Evolutionary conservation across 2,329 filamentous ascomycete species (phyloP), one percentile per base, ranked within the genome.

Genomic region (Plenodomus tracheiphilus): DNA sequence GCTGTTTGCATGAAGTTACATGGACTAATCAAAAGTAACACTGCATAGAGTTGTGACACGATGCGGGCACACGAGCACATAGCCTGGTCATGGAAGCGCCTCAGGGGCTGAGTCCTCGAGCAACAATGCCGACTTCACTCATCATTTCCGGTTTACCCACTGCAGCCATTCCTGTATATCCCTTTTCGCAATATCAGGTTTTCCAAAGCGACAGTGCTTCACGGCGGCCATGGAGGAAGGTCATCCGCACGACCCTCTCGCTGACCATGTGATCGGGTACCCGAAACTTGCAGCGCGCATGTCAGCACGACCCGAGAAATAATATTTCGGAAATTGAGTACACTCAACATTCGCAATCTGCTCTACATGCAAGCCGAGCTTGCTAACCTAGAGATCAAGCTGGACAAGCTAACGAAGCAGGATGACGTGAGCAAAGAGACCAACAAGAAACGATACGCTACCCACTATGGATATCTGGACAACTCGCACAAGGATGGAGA

Each of bases 361-460:
- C 22, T 59, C 1, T 59, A 61, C 18, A 17, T 54, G 5, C 56
- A 62, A 25, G 45, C 43, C 0, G 58, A 61, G 2, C 40, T 61
- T 10, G 42, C 28, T 10, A 19, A 3, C 10, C 13, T 51, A 7
- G 48, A 47, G 19, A 39, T 19, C 11, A 4, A 20, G 3, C 13
- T 51, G 10, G 28, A 40, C 3, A 6, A 18, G 8, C 4, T 37
- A 1, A 44, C 47, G 10, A 10, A 17, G 7, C 8, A 37, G 9
- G 43, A 51, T 15, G 11, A 4, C 11, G 6, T 19, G 28, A 46
- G 19, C 6, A 17, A 17, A n/a, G 20, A 22, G 17, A 10, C 3
- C 30, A 18, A 17, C 28, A 35, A 25, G n/a, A 13, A 20, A 3
- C 11, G 3, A 2, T 51, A 34, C 15, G 36, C 43, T 9, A 11